phyloP scores from a whole-genome alignment of 1,139 yeast species.

The Saccharomycopsis hybrid region DNA sequence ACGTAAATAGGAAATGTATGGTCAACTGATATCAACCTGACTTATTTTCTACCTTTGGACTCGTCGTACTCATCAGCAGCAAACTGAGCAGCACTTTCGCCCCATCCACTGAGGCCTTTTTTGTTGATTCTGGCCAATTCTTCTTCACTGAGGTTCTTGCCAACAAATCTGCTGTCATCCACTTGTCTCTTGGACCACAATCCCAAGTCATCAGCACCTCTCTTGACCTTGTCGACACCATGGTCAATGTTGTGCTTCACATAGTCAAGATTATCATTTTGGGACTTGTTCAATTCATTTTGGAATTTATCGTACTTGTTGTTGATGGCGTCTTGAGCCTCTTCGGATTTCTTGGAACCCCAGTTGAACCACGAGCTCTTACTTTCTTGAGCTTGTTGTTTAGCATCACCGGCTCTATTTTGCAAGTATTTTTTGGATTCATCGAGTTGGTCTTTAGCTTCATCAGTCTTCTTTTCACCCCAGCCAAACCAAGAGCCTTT shows the following conservation, averaged over 20 bases:
- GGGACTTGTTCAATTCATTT: slow-evolving; percentile 20
- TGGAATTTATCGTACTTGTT: slow-evolving; percentile 9
- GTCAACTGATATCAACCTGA: not conserved
- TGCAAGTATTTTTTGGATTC: slow-evolving; percentile 13
- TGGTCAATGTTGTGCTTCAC: not conserved
- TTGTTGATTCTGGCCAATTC: slow-evolving; percentile 30
- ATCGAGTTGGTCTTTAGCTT: slow-evolving; percentile 24
- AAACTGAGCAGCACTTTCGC: slow-evolving; percentile 36
- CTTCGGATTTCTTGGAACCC: slow-evolving; percentile 30
- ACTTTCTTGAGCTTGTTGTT: slow-evolving; percentile 23
- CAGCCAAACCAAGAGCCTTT: slow-evolving; percentile 26
- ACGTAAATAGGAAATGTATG: too few species aligned
- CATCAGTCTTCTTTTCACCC: slow-evolving; percentile 30
- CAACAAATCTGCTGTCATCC: slow-evolving; percentile 4
- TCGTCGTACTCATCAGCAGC: slow-evolving; percentile 37
- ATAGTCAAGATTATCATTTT: slow-evolving; percentile 17
- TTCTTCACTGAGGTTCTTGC: slow-evolving; percentile 22
- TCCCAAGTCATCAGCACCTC: slow-evolving; percentile 16
- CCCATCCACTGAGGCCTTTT: slow-evolving; percentile 38
- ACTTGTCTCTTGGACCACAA: slow-evolving; percentile 13
- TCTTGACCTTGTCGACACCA: slow-evolving; percentile 15
- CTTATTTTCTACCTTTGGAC: slow-evolving; percentile 4
- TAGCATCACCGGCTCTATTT: slow-evolving; percentile 23
- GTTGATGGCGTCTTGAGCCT: slow-evolving; percentile 24
- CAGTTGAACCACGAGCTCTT: slow-evolving; percentile 26